These are phyloP conservation scores for Aristolochia fimbriata DNA, from an alignment of 164 flowering plant genomes.

Conservation along the genomic window DNA sequence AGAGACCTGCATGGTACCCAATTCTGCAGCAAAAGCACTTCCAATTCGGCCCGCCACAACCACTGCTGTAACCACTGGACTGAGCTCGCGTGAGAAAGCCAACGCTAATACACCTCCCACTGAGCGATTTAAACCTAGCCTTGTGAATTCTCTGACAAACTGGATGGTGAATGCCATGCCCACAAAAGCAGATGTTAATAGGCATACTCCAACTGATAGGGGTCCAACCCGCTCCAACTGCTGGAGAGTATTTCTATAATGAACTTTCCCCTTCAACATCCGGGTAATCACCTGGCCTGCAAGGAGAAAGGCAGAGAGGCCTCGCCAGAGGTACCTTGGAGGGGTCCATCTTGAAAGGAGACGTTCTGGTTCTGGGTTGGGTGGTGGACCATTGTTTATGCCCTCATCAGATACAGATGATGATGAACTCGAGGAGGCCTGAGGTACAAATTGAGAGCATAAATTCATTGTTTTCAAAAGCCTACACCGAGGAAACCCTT, in stretches of 20 bases:
- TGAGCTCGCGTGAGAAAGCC: constrained; percentile 82
- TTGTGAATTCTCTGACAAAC: constrained; percentile 83
- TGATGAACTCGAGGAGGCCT: constrained; percentile 5
- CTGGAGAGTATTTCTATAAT: constrained; percentile 78
- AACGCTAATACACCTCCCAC: constrained; percentile 85
- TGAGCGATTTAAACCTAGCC: constrained; percentile 67
- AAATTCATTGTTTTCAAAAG: neutral
- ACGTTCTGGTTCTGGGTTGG: constrained; percentile 16
- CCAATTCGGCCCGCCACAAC: constrained; percentile 89
- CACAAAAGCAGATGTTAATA: constrained; percentile 76
- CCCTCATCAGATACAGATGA: constrained; percentile 28
- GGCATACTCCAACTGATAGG: constrained; percentile 76
- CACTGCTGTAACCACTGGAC: constrained; percentile 83
- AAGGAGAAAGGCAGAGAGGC: constrained; percentile 52
- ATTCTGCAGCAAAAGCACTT: constrained; percentile 88
- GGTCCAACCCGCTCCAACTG: constrained; percentile 91
- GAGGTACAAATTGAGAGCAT: neutral
- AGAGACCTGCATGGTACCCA: constrained; percentile 97
- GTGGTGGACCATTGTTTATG: constrained; percentile 20
- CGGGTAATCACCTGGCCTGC: constrained; percentile 77
- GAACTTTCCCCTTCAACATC: constrained; percentile 56
- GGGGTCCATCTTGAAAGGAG: constrained; percentile 62
- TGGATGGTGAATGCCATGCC: constrained; percentile 98
- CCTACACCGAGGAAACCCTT: no score
- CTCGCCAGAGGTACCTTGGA: constrained; percentile 76